A percentile compares a stretch with the other conserved stretches of the same genome.
phyloP scores from a whole-genome alignment of 768 basidiomycete genomes.

The Serendipita sp. region DNA sequence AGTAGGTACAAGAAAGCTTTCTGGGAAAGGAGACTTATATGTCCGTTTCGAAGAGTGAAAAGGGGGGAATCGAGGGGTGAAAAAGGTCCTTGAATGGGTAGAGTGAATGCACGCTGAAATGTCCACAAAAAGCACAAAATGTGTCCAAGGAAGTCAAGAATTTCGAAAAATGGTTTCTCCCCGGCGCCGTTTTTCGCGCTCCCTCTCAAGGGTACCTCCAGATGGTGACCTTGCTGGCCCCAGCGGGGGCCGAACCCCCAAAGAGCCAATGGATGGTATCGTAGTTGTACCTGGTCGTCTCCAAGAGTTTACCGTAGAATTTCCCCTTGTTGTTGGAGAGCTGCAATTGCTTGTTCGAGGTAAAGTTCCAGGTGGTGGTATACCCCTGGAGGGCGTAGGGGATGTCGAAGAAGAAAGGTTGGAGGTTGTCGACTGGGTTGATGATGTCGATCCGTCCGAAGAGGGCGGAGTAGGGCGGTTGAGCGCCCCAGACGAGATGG shows the following conservation, averaged over 20 bases:
- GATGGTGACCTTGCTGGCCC: not conserved
- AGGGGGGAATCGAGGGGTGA: no score
- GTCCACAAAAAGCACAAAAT: not conserved
- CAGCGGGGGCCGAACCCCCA: not conserved
- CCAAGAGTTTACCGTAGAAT: not conserved
- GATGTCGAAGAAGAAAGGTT: slow-evolving; percentile 5
- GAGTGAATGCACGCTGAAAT: no score
- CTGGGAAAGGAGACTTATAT: no score
- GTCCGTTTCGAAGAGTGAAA: no score
- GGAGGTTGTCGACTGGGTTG: not conserved
- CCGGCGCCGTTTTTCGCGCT: not conserved
- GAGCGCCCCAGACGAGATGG: not conserved
- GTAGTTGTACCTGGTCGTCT: not conserved
- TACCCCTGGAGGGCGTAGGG: not conserved
- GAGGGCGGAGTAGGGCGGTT: not conserved
- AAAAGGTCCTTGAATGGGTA: no score
- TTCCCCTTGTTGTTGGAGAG: not conserved
- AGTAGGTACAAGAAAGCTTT: no score
- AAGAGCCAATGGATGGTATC: not conserved
- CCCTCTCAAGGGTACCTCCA: not conserved
- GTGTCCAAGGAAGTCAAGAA: no score
- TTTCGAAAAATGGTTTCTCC: no score
- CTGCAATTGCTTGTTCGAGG: not conserved
- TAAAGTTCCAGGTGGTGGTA: not conserved
- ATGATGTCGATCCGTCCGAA: not conserved